Percentiles rank a stretch among this genome's conserved stretches.
Evolutionary conservation across 768 basidiomycete genomes (phyloP).

Genomic region (Pleurotus platypus): DNA sequence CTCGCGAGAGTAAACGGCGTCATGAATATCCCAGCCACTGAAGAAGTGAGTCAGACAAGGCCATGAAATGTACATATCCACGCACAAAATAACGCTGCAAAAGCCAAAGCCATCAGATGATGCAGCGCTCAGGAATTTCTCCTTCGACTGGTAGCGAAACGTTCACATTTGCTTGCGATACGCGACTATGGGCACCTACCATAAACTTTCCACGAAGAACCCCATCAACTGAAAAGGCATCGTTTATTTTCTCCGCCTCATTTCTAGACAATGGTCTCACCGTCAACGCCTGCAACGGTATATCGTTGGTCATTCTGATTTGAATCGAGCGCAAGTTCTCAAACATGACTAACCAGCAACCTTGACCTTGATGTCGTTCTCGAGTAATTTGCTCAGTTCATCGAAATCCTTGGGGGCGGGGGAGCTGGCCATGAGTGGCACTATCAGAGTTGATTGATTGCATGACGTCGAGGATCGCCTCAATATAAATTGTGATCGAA

Average conservation of each 20-base stretch:
- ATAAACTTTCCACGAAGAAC: constrained; percentile 93
- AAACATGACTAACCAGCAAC: constrained; percentile 68
- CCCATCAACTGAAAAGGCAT: constrained; percentile 68
- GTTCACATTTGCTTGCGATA: too few relatives aligned
- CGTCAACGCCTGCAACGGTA: constrained; percentile 50
- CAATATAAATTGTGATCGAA: background rate
- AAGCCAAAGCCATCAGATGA: constrained; percentile 86
- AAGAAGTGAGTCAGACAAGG: background rate
- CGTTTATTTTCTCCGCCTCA: background rate
- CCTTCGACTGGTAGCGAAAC: constrained; percentile 59
- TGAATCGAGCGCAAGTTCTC: too few relatives aligned
- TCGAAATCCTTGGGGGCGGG: constrained; percentile 36
- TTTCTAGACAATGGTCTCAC: constrained; percentile 28
- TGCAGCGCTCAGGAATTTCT: constrained; percentile 83
- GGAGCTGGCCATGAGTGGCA: constrained; percentile 4
- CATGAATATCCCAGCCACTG: constrained; percentile 93
- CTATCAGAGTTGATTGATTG: background rate
- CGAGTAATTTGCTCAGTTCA: constrained; percentile 53
- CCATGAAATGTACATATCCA: constrained; percentile 9
- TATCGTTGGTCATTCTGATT: too few relatives aligned
- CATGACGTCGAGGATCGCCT: background rate
- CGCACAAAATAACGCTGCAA: constrained; percentile 89
- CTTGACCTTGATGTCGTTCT: constrained; percentile 80
- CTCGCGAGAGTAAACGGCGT: constrained; percentile 78
- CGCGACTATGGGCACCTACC: constrained; percentile 35